Conservation (phyloP, 169 alveolate genomes). For the Cryptosporidium xiaoi region DNA sequence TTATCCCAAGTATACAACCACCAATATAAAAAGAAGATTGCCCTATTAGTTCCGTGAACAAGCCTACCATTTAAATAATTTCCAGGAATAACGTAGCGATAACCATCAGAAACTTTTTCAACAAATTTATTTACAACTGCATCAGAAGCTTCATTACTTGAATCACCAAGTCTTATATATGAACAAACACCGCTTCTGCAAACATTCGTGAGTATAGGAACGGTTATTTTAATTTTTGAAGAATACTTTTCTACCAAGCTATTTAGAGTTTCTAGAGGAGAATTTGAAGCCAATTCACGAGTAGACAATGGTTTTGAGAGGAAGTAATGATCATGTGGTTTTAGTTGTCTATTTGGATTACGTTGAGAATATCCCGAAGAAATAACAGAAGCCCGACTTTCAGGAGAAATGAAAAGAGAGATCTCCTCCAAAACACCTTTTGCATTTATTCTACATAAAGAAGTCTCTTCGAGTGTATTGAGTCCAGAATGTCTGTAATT, state of each 20-base stretch:
- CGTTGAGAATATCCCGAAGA: slow-evolving; percentile 11
- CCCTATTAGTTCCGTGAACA: slow-evolving; percentile 20
- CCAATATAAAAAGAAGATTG: slow-evolving; percentile 53
- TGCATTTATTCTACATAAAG: neutral
- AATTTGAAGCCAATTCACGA: neutral
- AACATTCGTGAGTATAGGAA: neutral
- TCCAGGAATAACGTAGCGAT: too few relatives aligned
- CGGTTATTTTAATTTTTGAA: neutral
- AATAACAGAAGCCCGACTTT: neutral
- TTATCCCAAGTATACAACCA: slow-evolving; percentile 53
- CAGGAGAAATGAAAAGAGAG: neutral
- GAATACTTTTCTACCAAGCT: neutral
- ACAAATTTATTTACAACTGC: neutral
- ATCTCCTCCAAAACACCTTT: slow-evolving; percentile 1
- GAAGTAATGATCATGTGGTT: neutral
- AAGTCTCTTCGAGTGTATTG: neutral
- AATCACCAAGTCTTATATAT: neutral
- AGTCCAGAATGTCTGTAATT: slow-evolving; percentile 10
- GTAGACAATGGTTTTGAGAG: neutral
- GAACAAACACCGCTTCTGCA: neutral
- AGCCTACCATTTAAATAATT: neutral
- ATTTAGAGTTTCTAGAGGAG: neutral
- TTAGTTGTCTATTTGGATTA: neutral
- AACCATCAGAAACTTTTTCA: neutral
- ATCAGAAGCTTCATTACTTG: neutral